phyloP scores from a whole-genome alignment of 306 rosid genomes.

The Leucaena leucocephala region DNA sequence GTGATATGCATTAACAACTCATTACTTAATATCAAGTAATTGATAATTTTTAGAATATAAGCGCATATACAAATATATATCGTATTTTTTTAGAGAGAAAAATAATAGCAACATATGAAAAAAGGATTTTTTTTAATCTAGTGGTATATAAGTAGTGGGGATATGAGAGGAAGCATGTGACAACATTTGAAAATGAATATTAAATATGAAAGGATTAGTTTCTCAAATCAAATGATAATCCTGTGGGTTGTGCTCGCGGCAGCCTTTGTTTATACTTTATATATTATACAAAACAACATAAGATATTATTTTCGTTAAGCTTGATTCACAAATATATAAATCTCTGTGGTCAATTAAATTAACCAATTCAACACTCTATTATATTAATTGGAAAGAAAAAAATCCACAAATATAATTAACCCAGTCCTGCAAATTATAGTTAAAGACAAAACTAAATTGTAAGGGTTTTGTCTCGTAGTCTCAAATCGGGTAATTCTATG shows the following conservation, averaged over 20 bases:
- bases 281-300: too few relatives aligned
- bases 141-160: not conserved
- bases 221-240: slow-evolving; percentile 30
- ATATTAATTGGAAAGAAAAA: too few relatives aligned
- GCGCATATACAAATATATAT: not conserved
- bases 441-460: not conserved
- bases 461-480: not conserved
- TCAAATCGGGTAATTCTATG: not conserved
- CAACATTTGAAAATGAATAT: slow-evolving; percentile 47
- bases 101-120: not conserved
- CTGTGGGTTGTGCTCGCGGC: slow-evolving; percentile 19
- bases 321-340: too few relatives aligned
- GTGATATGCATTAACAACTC: too few relatives aligned
- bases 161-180: slow-evolving; percentile 51
- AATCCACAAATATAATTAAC: too few relatives aligned
- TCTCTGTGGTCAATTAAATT: too few relatives aligned
- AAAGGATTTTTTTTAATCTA: not conserved
- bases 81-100: not conserved
- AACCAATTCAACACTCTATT: too few relatives aligned
- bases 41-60: not conserved
- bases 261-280: not conserved
- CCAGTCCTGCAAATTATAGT: too few relatives aligned
- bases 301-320: too few relatives aligned
- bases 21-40: not conserved
- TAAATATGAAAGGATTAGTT: not conserved